Conservation (phyloP, 2,329 filamentous ascomycete species). For the Apiospora malaysiana region DNA sequence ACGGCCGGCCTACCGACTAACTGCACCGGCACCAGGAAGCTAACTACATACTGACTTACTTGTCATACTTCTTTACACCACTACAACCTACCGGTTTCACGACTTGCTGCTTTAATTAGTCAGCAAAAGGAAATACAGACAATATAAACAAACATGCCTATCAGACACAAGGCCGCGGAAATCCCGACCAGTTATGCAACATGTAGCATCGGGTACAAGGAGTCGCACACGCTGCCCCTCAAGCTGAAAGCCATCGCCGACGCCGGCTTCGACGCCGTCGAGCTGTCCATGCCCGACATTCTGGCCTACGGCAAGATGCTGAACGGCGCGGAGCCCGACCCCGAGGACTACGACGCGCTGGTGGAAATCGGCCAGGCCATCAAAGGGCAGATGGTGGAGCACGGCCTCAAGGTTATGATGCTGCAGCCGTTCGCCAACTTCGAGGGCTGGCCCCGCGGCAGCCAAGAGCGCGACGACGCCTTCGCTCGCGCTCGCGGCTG, state of each 20-base stretch:
- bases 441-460: constrained; percentile 71
- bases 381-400: constrained; percentile 57
- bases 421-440: constrained; percentile 80
- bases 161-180: constrained; percentile 30
- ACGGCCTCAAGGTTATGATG: constrained; percentile 68
- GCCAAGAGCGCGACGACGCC: constrained; percentile 63
- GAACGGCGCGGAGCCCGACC: constrained; percentile 54
- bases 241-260: constrained; percentile 68
- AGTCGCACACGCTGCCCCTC: constrained; percentile 57
- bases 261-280: constrained; percentile 71
- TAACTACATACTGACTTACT: neutral
- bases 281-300: constrained; percentile 78
- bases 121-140: neutral
- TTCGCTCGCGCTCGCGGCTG: constrained; percentile 69
- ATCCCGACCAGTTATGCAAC: constrained; percentile 40
- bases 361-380: constrained; percentile 60
- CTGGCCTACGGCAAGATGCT: constrained; percentile 61
- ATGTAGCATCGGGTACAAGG: constrained; percentile 39
- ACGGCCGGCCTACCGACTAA: neutral
- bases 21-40: no score
- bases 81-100: no score
- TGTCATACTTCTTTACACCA: no score
- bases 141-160: constrained; percentile 33
- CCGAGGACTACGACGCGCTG: constrained; percentile 66
- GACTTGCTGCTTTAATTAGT: neutral